Conservation (phyloP, 305 asterid species). For the Withania somnifera region DNA sequence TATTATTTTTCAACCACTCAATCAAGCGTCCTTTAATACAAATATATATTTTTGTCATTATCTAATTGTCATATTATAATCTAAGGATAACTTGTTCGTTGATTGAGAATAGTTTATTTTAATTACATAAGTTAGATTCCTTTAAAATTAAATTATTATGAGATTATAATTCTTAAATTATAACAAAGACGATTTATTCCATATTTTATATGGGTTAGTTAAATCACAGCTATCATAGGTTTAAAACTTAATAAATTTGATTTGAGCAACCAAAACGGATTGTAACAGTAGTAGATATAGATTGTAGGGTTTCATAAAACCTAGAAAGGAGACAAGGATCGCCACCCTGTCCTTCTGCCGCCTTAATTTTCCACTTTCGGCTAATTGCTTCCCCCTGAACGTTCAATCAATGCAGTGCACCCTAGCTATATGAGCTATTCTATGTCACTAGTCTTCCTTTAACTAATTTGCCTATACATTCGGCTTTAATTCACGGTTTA, state of each 20-base stretch:
- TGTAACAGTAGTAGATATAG: too few relatives aligned
- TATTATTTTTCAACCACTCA: too few relatives aligned
- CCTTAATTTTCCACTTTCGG: slow-evolving; percentile 2
- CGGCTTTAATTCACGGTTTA: slow-evolving; percentile 41
- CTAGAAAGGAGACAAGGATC: background rate
- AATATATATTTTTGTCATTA: too few relatives aligned
- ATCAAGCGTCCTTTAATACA: too few relatives aligned
- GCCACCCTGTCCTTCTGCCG: background rate
- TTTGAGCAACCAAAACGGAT: too few relatives aligned
- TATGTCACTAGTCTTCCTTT: background rate
- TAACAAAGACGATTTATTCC: background rate
- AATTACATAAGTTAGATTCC: too few relatives aligned
- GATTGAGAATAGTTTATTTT: too few relatives aligned
- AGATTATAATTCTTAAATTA: background rate
- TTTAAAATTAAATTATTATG: background rate
- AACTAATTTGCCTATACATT: slow-evolving; percentile 14
- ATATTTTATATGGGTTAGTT: background rate
- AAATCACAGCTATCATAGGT: background rate
- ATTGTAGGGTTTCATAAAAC: background rate
- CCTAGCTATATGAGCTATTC: background rate
- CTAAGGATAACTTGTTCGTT: too few relatives aligned
- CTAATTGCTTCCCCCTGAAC: background rate
- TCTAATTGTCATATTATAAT: too few relatives aligned
- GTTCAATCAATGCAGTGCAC: background rate
- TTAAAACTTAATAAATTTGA: too few relatives aligned